Conservation (phyloP, 768 basidiomycete genomes). For the Saitozyma podzolica region DNA sequence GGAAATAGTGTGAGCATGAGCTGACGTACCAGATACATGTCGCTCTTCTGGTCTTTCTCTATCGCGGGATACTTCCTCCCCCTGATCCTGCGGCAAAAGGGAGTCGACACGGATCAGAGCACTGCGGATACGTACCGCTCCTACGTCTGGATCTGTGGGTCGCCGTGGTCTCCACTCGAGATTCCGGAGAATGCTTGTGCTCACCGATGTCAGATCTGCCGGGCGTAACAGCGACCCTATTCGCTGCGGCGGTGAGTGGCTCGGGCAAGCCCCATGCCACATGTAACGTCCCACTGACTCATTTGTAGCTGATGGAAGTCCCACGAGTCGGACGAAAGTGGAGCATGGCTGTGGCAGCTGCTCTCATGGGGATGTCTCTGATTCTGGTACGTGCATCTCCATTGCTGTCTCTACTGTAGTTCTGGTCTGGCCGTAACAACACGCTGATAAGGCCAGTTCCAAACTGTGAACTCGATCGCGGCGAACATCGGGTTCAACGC, state of each 20-base stretch:
- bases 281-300: not conserved
- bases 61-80: constrained; percentile 53
- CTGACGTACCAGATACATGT: constrained; percentile 20
- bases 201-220: constrained; percentile 25
- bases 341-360: constrained; percentile 32
- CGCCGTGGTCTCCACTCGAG: not conserved
- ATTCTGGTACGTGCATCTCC: constrained; percentile 9
- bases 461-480: constrained; percentile 25
- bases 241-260: constrained; percentile 18
- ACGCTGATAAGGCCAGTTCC: constrained; percentile 20
- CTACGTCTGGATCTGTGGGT: constrained; percentile 43
- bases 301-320: constrained; percentile 28
- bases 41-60: constrained; percentile 46
- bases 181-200: not conserved
- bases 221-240: constrained; percentile 31
- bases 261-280: not conserved
- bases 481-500: constrained; percentile 41
- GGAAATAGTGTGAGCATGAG: too few relatives aligned
- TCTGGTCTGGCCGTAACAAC: too few relatives aligned
- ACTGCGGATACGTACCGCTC: constrained; percentile 46
- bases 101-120: constrained; percentile 29
- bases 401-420: not conserved
- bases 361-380: constrained; percentile 33
- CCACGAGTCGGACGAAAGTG: constrained; percentile 28
- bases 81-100: constrained; percentile 45